Evolutionary conservation across 2,329 filamentous ascomycete species (phyloP), one percentile per base, ranked within the genome.

Genomic region (Biscogniauxia sp.): DNA sequence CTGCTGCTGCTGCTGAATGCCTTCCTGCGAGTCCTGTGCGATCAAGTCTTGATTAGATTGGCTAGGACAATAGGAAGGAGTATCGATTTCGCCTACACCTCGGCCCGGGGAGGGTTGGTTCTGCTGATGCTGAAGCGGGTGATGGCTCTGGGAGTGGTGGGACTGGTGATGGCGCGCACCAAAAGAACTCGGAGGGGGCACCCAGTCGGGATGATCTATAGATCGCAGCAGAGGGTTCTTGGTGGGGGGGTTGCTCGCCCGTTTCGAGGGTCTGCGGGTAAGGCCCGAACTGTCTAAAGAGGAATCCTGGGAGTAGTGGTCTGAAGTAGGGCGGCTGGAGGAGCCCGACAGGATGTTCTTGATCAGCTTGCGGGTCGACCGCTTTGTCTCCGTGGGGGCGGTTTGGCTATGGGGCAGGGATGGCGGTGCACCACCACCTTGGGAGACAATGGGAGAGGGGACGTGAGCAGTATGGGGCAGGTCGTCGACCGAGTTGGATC

Each of bases 231-330:
- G 72, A 64, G 75, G 68, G 64, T 73, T 76, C 65, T 81, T 66
- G 67, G 74, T 69, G 66, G 76, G 71, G 20, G 78, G 73, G 63
- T 81, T 79, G 79, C 82, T 83, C 72, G 82, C 75, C 69, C 84
- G 79, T 76, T 85, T 87, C 52, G 86, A 88, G 32, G 81, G 78
- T 66, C 83, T 78, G 64, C 84, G 84, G 65, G 74, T 78, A 54
- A 86, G 73, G 55, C 79, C 79, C 54, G 74, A 66, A 61, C 81
- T 82, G 69, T 83, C 81, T 78, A 84, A 82, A 57, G 76, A 71
- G 63, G 67, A 68, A 59, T 76, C 72, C 63, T 68, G 68, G 8
- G 60, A 28, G 56, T 70, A 66, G 25, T 70, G 73, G 54, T 73
- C 71, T 53, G 70, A 69, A 65, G 69, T 67, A 69, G 70, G 74